These are phyloP conservation scores for Fusarium coicis DNA, from an alignment of 2,329 filamentous ascomycete species.

Conservation along the genomic window DNA sequence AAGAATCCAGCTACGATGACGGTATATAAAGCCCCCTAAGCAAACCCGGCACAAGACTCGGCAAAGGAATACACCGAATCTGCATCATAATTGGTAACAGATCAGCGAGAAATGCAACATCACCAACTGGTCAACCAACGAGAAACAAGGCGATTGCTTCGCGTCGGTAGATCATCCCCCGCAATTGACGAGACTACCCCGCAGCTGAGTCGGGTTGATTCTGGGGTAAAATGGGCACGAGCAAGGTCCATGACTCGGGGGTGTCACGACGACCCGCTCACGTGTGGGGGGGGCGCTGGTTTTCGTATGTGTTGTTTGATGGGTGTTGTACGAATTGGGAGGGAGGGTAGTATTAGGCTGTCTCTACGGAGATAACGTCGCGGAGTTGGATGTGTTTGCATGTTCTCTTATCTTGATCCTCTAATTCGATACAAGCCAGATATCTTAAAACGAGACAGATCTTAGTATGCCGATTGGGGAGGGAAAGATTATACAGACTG, in stretches of 20 bases:
- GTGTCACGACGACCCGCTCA: neutral
- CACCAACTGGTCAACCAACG: neutral
- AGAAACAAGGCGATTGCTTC: neutral
- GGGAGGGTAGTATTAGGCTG: neutral
- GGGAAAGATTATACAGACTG: no score
- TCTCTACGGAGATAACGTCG: neutral
- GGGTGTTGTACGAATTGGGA: neutral
- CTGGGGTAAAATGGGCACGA: neutral
- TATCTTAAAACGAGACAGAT: neutral
- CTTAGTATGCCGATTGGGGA: no score
- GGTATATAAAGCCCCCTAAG: neutral
- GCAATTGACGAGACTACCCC: conserved; percentile 8
- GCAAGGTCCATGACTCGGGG: neutral
- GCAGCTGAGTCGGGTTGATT: neutral
- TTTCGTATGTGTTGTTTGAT: neutral
- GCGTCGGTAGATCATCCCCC: conserved; percentile 1
- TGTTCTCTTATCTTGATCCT: neutral
- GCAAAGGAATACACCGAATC: conserved; percentile 1
- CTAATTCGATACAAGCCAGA: fast-evolving
- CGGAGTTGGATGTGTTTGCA: neutral
- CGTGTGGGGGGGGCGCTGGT: neutral
- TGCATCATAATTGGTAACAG: neutral
- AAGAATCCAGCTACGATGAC: neutral
- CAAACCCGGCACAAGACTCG: neutral
- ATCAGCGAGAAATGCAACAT: conserved; percentile 4